Conservation (phyloP, 2,329 filamentous ascomycete species). For the Bimuria novae-zelandiae region DNA sequence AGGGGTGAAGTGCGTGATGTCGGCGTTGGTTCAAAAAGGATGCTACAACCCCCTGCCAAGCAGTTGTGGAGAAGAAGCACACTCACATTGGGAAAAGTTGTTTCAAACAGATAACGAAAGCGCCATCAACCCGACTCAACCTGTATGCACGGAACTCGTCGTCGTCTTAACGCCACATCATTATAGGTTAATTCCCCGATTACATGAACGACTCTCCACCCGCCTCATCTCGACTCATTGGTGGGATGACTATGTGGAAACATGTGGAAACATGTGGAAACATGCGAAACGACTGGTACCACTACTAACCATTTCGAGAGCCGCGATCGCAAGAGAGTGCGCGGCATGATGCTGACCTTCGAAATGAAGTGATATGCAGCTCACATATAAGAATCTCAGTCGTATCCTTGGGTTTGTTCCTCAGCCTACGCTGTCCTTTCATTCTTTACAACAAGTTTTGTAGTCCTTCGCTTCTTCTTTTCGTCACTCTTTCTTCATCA, state of each 20-base stretch:
- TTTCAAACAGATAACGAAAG: slow-evolving; percentile 2
- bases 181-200: background rate
- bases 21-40: slow-evolving; percentile 19
- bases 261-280: too few species aligned
- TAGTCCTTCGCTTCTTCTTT: slow-evolving; percentile 16
- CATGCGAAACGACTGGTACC: background rate
- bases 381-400: slow-evolving; percentile 8
- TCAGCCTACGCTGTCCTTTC: slow-evolving; percentile 7
- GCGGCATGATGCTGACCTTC: background rate
- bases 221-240: slow-evolving; percentile 6
- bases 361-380: slow-evolving; percentile 1
- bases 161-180: background rate
- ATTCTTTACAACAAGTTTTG: slow-evolving; percentile 13
- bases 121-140: background rate
- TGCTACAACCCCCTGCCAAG: slow-evolving; percentile 15
- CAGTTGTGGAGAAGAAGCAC: slow-evolving; percentile 17
- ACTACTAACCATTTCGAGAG: background rate
- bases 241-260: too few species aligned
- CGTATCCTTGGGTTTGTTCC: background rate
- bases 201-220: background rate
- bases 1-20: too few species aligned
- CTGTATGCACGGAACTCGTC: too few species aligned
- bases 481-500: slow-evolving; percentile 19
- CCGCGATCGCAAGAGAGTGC: background rate
- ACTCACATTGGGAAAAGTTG: background rate